Conservation (phyloP, 495 filamentous ascomycete species). For the Penicillium waksmanii region DNA sequence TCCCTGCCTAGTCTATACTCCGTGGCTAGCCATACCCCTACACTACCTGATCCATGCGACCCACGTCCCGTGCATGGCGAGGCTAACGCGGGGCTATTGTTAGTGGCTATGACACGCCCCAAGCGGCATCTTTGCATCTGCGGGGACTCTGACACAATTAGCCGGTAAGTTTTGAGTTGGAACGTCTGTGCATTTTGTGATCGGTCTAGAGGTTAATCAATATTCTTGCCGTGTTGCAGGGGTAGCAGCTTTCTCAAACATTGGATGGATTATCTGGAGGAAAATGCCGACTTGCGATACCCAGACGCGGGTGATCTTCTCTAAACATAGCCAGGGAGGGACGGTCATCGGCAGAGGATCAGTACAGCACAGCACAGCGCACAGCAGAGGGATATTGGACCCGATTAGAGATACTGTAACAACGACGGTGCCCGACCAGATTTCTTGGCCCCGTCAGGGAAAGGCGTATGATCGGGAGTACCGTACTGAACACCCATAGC, state of each 20-base stretch:
- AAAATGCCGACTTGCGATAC: constrained; percentile 82
- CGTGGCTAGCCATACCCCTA: neutral
- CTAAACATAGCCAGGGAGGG: constrained; percentile 14
- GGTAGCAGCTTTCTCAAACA: constrained; percentile 79
- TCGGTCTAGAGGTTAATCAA: constrained; percentile 10
- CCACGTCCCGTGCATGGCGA: constrained; percentile 9
- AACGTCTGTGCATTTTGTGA: neutral
- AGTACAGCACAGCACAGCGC: too few species aligned
- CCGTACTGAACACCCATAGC: too few species aligned
- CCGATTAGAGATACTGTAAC: neutral
- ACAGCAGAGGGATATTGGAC: neutral
- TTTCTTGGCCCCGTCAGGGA: neutral
- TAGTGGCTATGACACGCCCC: constrained; percentile 94
- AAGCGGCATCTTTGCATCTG: constrained; percentile 88
- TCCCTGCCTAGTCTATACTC: neutral
- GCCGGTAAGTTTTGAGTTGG: constrained; percentile 60
- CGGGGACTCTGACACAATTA: constrained; percentile 91
- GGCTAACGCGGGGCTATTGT: constrained; percentile 10
- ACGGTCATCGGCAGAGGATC: too few species aligned
- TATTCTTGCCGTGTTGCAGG: constrained; percentile 42
- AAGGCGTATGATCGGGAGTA: neutral
- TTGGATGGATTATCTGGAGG: constrained; percentile 90
- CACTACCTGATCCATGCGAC: neutral
- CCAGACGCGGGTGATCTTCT: constrained; percentile 67
- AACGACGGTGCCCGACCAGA: neutral